Evolutionary conservation across 192 early-diverging fungal genomes (phyloP), one percentile per base, ranked within the genome.

Genomic region (Phycomyces blakesleeanus): DNA sequence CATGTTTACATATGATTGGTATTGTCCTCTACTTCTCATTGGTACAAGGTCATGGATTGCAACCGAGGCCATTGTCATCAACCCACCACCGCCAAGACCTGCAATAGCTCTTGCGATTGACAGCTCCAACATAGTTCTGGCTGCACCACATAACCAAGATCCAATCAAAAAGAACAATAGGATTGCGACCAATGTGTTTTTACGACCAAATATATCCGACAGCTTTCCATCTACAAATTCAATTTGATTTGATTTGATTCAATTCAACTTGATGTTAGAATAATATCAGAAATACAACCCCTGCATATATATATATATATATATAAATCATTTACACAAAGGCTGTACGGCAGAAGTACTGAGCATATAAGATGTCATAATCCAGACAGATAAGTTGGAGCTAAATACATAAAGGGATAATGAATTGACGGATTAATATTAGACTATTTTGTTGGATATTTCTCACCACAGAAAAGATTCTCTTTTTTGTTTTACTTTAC

Each of bases 151-250:
- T 16, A 80, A 53, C 1, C 72, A 10, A 2, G 81, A 93, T 0
- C 95, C 95, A 4, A 86, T 51, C 57, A 87, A 80, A 67, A 98
- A 98, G 25, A 91, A 72, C n/a, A 76, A 51, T 44, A 93, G 78
- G 0, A 94, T 89, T 25, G 83, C 79, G 0, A 95, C 62, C 39
- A 96, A 87, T 21, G 83, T 83, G 20, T 78, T 54, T 65, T 93
- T 91, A 37, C 80, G 69, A 6, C 83, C 83, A 68, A 95, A 89
- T 47, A 97, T 95, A 65, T 97, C 94, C 54, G 89, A 83, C 34
- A 97, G 78, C 56, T 90, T 85, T 51, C 92, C 95, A 73, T 94
- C 70, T 72, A 55, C 12, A 38, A 49, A 7, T 5, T 16, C 11
- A 40, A 37, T 9, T 11, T 26, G n/a, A n/a, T n/a, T n/a, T n/a